A percentile compares a stretch with the other conserved stretches of the same genome.
Conservation (phyloP, 225 moss, liverwort and hornwort species). For the Neckera pumila region DNA sequence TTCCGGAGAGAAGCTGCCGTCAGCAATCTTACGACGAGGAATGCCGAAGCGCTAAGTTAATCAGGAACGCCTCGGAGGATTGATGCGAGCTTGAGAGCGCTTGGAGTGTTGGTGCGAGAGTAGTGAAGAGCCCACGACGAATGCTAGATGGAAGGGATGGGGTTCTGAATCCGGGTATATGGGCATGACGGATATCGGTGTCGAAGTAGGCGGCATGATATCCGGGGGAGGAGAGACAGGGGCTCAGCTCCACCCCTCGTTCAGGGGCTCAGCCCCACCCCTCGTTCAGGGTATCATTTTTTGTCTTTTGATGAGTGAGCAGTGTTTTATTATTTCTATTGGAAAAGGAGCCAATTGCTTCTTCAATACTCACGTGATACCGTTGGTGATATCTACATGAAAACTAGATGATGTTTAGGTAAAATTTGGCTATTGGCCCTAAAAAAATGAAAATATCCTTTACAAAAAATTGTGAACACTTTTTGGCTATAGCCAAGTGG, state of each 20-base stretch:
- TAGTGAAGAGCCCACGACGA: neutral
- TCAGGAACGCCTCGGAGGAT: neutral
- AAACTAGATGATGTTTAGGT: too few relatives aligned
- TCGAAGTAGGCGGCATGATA: too few relatives aligned
- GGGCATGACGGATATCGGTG: rapidly evolving
- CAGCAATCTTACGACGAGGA: neutral
- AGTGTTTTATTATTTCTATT: too few relatives aligned
- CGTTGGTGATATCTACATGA: too few relatives aligned
- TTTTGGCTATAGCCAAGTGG: too few relatives aligned
- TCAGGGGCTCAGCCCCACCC: neutral
- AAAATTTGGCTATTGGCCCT: too few relatives aligned
- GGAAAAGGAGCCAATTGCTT: too few relatives aligned
- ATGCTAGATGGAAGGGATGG: neutral
- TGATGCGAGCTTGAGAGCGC: neutral
- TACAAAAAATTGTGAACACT: too few relatives aligned
- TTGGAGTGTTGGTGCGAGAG: neutral
- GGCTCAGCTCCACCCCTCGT: neutral
- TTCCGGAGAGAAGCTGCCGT: neutral
- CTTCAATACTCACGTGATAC: too few relatives aligned
- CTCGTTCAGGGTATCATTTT: neutral
- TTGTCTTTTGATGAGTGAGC: too few relatives aligned
- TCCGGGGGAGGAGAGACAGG: neutral
- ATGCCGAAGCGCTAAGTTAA: neutral
- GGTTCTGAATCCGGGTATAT: neutral
- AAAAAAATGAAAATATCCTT: too few relatives aligned